Evolutionary conservation across 169 alveolate genomes (phyloP).

Genomic region (Plasmodium vivax): DNA sequence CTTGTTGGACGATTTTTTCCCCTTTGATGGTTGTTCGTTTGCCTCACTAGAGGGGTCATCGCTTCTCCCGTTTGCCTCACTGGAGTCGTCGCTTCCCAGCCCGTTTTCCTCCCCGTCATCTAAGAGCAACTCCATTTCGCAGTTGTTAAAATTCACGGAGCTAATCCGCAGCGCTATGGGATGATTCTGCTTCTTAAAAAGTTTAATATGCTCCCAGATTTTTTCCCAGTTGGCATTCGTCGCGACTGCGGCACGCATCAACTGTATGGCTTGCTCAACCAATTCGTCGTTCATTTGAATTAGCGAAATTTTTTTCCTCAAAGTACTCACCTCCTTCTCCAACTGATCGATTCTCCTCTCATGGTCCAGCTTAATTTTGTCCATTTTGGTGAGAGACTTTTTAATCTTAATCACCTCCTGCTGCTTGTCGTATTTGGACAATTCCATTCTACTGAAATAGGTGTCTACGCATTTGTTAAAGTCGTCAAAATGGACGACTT

Average conservation of each 20-base stretch:
- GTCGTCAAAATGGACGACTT: constrained; percentile 19
- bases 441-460: constrained; percentile 63
- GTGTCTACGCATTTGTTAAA: constrained; percentile 65
- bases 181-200: constrained; percentile 90
- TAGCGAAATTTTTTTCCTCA: constrained; percentile 85
- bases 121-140: constrained; percentile 76
- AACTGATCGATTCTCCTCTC: constrained; percentile 85
- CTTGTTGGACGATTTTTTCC: background rate
- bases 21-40: constrained; percentile 57
- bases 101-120: constrained; percentile 57
- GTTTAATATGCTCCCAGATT: constrained; percentile 90
- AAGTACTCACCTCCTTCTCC: constrained; percentile 79
- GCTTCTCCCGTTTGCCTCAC: too few relatives aligned
- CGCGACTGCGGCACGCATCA: constrained; percentile 83
- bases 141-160: constrained; percentile 86
- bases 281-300: constrained; percentile 86
- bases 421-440: constrained; percentile 62
- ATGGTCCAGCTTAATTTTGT: constrained; percentile 91
- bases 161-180: constrained; percentile 89
- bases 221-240: constrained; percentile 94
- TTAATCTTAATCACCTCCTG: constrained; percentile 58
- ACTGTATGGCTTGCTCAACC: constrained; percentile 85
- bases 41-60: background rate
- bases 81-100: background rate
- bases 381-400: constrained; percentile 82